Percentiles rank a stretch among this genome's conserved stretches.
These are phyloP conservation scores for Penicillium sp. DNA, from an alignment of 2,329 filamentous ascomycete species.

Conservation along the genomic window DNA sequence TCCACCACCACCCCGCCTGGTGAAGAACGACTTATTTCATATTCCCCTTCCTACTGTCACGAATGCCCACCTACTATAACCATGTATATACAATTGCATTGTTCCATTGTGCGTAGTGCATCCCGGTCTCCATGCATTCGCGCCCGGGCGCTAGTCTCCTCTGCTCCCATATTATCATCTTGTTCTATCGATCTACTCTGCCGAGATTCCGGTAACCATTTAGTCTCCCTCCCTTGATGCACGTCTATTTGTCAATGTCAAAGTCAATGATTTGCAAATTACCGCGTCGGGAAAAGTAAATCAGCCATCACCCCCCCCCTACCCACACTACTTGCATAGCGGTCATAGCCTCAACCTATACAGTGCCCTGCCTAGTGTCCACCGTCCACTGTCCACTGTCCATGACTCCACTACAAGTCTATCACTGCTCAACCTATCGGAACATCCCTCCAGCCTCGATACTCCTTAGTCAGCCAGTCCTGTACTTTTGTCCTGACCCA, in stretches of 20 bases:
- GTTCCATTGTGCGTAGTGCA: background rate
- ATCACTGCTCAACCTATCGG: no score
- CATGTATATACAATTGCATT: background rate
- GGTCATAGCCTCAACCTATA: conserved; percentile 1
- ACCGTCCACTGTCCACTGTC: no score
- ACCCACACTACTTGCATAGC: background rate
- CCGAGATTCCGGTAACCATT: background rate
- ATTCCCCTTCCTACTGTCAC: background rate
- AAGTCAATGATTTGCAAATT: background rate
- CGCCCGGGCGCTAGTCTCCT: background rate
- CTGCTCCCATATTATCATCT: background rate
- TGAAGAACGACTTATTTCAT: no score
- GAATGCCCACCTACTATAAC: background rate
- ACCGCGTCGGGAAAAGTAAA: background rate
- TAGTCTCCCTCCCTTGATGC: background rate
- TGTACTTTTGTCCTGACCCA: background rate
- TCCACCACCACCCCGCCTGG: background rate
- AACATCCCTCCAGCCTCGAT: no score
- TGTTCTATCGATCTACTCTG: background rate
- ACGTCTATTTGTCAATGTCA: background rate
- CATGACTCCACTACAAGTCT: no score
- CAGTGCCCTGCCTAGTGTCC: no score
- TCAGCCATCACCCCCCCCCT: background rate
- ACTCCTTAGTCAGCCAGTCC: no score
- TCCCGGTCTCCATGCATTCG: background rate